A percentile compares a stretch with the other conserved stretches of the same genome.
These are phyloP conservation scores for Bryoerythrophyllum caledonicum DNA, from an alignment of 225 moss, liverwort and hornwort species.

Conservation along the genomic window DNA sequence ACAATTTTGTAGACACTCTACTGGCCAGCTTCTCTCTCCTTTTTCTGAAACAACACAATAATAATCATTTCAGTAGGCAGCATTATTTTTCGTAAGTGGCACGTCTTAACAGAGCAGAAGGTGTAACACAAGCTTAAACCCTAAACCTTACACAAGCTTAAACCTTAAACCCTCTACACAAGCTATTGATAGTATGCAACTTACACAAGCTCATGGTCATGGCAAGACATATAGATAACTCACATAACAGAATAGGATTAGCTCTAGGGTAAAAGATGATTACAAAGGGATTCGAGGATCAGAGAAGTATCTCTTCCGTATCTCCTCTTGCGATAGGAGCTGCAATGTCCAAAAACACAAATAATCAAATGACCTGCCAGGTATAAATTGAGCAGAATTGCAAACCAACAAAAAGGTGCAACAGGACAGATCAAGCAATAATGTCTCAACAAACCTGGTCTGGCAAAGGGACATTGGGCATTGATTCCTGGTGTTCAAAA, in stretches of 20 bases:
- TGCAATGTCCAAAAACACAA: conserved; percentile 29
- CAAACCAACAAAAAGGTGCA: conserved; percentile 12
- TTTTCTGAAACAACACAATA: conserved; percentile 34
- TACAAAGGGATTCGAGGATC: conserved; percentile 65
- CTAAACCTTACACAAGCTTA: no score
- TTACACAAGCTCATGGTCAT: conserved; percentile 9
- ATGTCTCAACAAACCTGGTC: conserved; percentile 38
- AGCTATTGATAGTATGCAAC: not conserved
- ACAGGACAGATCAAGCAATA: conserved; percentile 9
- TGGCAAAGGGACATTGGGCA: conserved; percentile 49
- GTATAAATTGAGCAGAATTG: conserved; percentile 5
- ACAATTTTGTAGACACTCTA: not conserved
- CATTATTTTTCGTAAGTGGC: not conserved
- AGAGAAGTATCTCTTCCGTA: conserved; percentile 53
- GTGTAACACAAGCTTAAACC: not conserved
- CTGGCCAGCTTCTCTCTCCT: conserved; percentile 41
- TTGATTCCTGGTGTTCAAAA: conserved; percentile 55
- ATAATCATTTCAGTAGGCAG: conserved; percentile 11
- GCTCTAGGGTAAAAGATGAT: conserved; percentile 10
- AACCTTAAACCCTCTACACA: not conserved
- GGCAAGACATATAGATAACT: conserved; percentile 4
- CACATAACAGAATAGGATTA: not conserved
- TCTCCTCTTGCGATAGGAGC: conserved; percentile 44
- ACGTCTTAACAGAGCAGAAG: not conserved
- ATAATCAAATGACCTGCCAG: not conserved